phyloP scores from a whole-genome alignment of 2,329 filamentous ascomycete genomes.

The Fusarium duplospermum region DNA sequence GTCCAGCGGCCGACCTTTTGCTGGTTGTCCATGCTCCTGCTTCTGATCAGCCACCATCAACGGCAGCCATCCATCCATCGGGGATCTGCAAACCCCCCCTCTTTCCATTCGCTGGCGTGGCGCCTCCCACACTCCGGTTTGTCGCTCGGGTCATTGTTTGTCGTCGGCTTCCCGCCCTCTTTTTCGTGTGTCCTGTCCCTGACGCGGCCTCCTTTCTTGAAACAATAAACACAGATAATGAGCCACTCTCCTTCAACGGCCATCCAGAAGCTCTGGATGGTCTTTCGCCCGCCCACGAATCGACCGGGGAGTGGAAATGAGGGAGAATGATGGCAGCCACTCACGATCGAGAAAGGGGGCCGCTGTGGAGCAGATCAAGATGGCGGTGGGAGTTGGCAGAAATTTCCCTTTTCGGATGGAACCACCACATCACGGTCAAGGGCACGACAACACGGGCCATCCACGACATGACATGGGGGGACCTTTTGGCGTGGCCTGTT shows the following conservation, averaged over 20 bases:
- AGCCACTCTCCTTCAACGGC: conserved; percentile 21
- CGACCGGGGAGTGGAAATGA: conserved; percentile 34
- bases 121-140: conserved; percentile 23
- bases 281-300: not conserved
- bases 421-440: not conserved
- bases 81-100: conserved; percentile 1
- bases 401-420: not conserved
- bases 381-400: conserved; percentile 24
- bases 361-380: not conserved
- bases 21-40: not conserved
- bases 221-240: conserved; percentile 26
- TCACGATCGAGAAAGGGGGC: conserved; percentile 14
- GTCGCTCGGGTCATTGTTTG: conserved; percentile 21
- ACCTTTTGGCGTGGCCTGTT: not conserved
- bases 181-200: conserved; percentile 4
- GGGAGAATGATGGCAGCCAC: conserved; percentile 15
- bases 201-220: conserved; percentile 31
- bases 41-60: conserved; percentile 4
- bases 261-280: not conserved
- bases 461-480: not conserved
- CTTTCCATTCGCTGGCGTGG: conserved; percentile 25
- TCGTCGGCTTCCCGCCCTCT: not conserved
- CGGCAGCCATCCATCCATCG: conserved; percentile 8
- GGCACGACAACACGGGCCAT: not conserved
- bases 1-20: not conserved